These are phyloP conservation scores for Apiospora kogelbergensis DNA, from an alignment of 2,329 filamentous ascomycete genomes.

Conservation along the genomic window DNA sequence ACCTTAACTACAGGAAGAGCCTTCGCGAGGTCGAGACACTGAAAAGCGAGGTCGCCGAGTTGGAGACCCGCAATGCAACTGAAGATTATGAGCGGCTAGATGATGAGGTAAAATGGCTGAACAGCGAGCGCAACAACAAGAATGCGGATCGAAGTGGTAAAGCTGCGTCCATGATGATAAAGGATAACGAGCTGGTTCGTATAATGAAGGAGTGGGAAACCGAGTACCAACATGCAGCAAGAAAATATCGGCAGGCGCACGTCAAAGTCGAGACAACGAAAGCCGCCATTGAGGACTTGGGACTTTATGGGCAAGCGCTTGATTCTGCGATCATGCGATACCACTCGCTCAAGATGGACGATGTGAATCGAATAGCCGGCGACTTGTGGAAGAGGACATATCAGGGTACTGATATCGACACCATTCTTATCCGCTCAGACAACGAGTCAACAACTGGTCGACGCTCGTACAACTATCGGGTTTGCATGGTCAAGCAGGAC, in stretches of 20 bases:
- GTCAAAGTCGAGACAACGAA: constrained; percentile 91
- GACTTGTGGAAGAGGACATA: constrained; percentile 98
- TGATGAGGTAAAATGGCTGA: constrained; percentile 65
- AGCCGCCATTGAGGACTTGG: constrained; percentile 87
- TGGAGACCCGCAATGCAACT: constrained; percentile 78
- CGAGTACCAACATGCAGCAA: constrained; percentile 80
- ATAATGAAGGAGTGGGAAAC: constrained; percentile 79
- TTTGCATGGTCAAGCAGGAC: constrained; percentile 97
- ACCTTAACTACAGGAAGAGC: constrained; percentile 80
- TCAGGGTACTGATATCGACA: constrained; percentile 95
- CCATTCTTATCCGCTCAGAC: constrained; percentile 91
- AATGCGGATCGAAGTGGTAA: constrained; percentile 72
- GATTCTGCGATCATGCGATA: constrained; percentile 98
- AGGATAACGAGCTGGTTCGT: constrained; percentile 75
- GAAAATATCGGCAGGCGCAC: constrained; percentile 81
- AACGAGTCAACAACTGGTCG: constrained; percentile 72
- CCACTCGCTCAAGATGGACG: constrained; percentile 95
- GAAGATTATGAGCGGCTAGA: constrained; percentile 78
- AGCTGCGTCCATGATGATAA: constrained; percentile 77
- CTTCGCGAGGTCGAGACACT: constrained; percentile 67
- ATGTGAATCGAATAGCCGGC: constrained; percentile 91
- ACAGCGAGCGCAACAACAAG: constrained; percentile 67
- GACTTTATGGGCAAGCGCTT: constrained; percentile 76
- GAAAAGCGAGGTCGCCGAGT: constrained; percentile 66
- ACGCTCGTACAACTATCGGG: constrained; percentile 92